These are phyloP conservation scores for Ganoderma lucidum DNA, from an alignment of 1,284 basidiomycete genomes.

Conservation along the genomic window DNA sequence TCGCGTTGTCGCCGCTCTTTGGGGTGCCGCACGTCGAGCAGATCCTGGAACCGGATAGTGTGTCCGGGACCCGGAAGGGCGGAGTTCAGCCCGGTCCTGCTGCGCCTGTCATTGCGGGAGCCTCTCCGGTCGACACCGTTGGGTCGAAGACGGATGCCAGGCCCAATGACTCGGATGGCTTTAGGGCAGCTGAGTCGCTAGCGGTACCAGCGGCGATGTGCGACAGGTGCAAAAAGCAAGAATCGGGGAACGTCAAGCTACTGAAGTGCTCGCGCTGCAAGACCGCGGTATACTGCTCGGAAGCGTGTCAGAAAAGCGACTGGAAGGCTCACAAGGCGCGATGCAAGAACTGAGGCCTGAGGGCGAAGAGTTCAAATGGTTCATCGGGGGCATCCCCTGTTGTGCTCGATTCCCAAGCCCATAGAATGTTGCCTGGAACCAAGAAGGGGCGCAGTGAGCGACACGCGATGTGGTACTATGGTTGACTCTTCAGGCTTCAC, in stretches of 20 bases:
- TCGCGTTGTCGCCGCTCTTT: slow-evolving; percentile 57
- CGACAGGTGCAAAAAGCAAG: not conserved
- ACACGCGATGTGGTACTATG: too few relatives aligned
- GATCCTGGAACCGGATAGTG: slow-evolving; percentile 25
- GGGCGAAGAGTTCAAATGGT: not conserved
- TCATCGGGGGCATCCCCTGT: not conserved
- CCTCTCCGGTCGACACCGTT: too few relatives aligned
- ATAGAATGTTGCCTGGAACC: too few relatives aligned
- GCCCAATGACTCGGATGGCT: not conserved
- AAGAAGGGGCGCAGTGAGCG: too few relatives aligned
- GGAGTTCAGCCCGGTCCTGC: too few relatives aligned
- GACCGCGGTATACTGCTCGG: slow-evolving; percentile 50
- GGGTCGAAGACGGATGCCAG: too few relatives aligned
- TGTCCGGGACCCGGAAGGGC: too few relatives aligned
- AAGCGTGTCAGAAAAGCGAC: slow-evolving; percentile 51
- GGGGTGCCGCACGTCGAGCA: slow-evolving; percentile 53
- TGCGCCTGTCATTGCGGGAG: not conserved
- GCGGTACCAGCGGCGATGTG: not conserved
- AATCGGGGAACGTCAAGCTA: not conserved
- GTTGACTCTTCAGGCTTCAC: too few relatives aligned
- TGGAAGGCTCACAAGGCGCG: slow-evolving; percentile 51
- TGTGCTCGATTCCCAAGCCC: not conserved
- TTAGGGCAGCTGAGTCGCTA: not conserved
- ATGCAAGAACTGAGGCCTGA: not conserved
- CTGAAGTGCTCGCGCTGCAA: slow-evolving; percentile 43